These are phyloP conservation scores for Candida pseudofarinosa DNA, from an alignment of 805 yeast species.

Conservation along the genomic window DNA sequence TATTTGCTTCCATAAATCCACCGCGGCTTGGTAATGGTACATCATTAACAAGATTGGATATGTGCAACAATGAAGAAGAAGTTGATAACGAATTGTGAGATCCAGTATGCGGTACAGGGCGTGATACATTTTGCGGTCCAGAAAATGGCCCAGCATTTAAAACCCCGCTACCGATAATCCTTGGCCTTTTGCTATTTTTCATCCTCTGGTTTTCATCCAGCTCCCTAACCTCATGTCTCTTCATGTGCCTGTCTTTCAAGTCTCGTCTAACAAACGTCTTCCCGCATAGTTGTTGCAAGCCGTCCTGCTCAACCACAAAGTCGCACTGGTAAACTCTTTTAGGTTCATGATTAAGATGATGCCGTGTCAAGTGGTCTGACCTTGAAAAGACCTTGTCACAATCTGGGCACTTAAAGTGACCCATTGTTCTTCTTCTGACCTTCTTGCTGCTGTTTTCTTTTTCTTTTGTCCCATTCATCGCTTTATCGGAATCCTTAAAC, in stretches of 20 bases:
- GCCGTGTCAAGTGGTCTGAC: slow-evolving; percentile 62
- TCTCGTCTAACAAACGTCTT: slow-evolving; percentile 65
- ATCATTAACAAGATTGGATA: background rate
- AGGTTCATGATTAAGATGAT: slow-evolving; percentile 56
- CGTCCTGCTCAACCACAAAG: slow-evolving; percentile 41
- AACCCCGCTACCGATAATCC: too few species aligned
- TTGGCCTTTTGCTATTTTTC: too few species aligned
- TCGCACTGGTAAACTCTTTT: slow-evolving; percentile 54
- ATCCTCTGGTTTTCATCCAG: too few species aligned
- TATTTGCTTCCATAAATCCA: background rate
- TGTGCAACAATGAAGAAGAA: background rate
- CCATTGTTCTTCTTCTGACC: slow-evolving; percentile 23
- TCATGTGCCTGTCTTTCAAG: slow-evolving; percentile 39
- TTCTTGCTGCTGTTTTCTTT: background rate
- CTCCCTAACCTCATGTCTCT: slow-evolving; percentile 27
- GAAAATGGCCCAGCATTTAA: too few species aligned
- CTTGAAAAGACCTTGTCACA: slow-evolving; percentile 57
- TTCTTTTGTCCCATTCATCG: background rate
- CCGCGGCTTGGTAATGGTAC: background rate
- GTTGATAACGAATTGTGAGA: too few species aligned
- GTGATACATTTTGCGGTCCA: too few species aligned
- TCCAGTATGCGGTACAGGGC: too few species aligned
- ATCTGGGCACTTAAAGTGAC: slow-evolving; percentile 32
- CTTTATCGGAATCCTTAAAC: background rate
- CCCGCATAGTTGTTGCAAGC: slow-evolving; percentile 43